phyloP scores from a whole-genome alignment of 352 stramenopile genomes.

The Pythium coloratum region DNA sequence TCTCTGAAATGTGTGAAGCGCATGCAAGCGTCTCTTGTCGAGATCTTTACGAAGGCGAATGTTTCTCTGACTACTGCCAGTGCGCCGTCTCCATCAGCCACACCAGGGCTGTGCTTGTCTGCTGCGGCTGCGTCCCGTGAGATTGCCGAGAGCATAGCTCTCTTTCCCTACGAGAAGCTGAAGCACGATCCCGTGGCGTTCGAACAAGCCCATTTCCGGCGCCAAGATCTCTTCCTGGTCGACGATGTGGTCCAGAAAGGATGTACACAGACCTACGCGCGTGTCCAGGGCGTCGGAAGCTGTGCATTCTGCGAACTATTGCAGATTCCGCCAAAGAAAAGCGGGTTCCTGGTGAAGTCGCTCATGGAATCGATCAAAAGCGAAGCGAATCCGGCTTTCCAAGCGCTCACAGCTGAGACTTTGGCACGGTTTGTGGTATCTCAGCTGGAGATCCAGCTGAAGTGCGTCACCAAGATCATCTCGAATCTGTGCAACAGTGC shows the following conservation, averaged over 20 bases:
- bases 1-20: slow-evolving; percentile 47
- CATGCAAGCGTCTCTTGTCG: slow-evolving; percentile 57
- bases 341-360: slow-evolving; percentile 74
- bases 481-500: slow-evolving; percentile 77
- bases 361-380: slow-evolving; percentile 81
- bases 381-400: slow-evolving; percentile 49
- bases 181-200: slow-evolving; percentile 36
- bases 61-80: slow-evolving; percentile 15
- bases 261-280: slow-evolving; percentile 49
- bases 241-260: slow-evolving; percentile 68
- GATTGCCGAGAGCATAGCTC: slow-evolving; percentile 60
- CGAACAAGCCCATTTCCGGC: slow-evolving; percentile 72
- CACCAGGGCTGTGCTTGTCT: slow-evolving; percentile 19
- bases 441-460: slow-evolving; percentile 52
- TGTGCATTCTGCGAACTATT: slow-evolving; percentile 57
- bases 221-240: slow-evolving; percentile 79
- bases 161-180: slow-evolving; percentile 54
- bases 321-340: slow-evolving; percentile 60
- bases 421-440: slow-evolving; percentile 60
- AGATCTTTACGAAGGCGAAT: slow-evolving; percentile 43
- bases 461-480: slow-evolving; percentile 79
- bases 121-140: slow-evolving; percentile 45
- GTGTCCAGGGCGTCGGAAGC: slow-evolving; percentile 65
- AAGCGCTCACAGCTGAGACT: slow-evolving; percentile 42
- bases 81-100: neutral